Evolutionary conservation across 1,284 basidiomycete genomes (phyloP).

Genomic region (Megacollybia platyphylla): DNA sequence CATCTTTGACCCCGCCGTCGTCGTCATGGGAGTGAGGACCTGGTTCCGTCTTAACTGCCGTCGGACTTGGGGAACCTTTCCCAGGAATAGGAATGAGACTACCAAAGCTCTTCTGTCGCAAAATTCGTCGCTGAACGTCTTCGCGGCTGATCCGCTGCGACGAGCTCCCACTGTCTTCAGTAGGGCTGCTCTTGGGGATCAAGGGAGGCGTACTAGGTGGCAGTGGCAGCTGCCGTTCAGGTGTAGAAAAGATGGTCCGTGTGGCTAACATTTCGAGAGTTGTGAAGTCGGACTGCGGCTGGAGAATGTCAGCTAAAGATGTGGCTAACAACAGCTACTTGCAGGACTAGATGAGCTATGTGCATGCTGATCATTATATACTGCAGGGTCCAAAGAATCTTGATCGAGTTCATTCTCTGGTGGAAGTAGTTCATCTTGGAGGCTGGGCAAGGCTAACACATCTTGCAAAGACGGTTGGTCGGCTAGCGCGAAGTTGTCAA

Average conservation of each 20-base stretch:
- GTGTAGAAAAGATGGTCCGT: neutral
- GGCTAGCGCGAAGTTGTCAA: neutral
- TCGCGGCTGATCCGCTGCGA: slow-evolving; percentile 37
- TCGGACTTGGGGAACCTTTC: neutral
- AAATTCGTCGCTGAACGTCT: slow-evolving; percentile 35
- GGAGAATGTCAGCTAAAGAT: neutral
- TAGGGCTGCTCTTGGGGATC: neutral
- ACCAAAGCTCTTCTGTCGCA: slow-evolving; percentile 29
- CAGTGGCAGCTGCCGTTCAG: neutral
- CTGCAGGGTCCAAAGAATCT: neutral
- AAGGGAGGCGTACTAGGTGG: neutral
- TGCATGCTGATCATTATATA: no score
- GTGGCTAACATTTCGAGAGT: neutral
- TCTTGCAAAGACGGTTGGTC: slow-evolving; percentile 3
- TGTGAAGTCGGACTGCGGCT: neutral
- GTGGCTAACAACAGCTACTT: neutral
- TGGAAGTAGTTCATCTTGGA: slow-evolving; percentile 12
- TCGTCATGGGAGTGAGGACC: slow-evolving; percentile 17
- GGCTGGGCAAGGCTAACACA: slow-evolving; percentile 10
- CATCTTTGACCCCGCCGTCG: slow-evolving; percentile 7
- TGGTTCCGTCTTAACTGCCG: slow-evolving; percentile 7
- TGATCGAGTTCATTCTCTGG: slow-evolving; percentile 3
- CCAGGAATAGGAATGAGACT: slow-evolving; percentile 15
- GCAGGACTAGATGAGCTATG: no score
- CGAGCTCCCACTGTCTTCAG: slow-evolving; percentile 12